Percentiles rank a stretch among this genome's conserved stretches.
Conservation (phyloP, 2,329 filamentous ascomycete genomes). For the Ceratocystis destructans region DNA sequence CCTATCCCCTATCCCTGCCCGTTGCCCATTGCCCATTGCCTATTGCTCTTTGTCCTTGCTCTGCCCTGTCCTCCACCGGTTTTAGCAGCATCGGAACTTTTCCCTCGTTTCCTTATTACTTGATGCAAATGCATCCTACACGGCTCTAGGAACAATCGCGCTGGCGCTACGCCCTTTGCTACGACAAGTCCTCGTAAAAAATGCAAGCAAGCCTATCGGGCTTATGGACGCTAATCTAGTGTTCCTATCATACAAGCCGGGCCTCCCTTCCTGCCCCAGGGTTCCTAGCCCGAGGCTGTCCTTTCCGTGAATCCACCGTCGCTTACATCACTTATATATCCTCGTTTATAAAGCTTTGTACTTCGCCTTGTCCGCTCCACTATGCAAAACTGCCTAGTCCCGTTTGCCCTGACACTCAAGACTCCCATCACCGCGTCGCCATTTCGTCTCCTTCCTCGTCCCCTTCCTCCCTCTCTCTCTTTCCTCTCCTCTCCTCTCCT, state of each 20-base stretch:
- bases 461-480: no score
- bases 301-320: neutral
- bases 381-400: neutral
- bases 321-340: neutral
- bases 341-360: neutral
- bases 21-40: no score
- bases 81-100: no score
- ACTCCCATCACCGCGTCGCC: neutral
- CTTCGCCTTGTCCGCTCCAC: neutral
- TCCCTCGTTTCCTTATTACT: neutral
- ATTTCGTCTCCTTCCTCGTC: no score
- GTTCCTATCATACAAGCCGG: no score
- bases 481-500: neutral
- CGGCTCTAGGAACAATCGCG: neutral
- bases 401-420: neutral
- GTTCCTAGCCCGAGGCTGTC: neutral
- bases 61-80: no score
- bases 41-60: no score
- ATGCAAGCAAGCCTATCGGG: neutral
- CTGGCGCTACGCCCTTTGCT: neutral
- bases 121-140: constrained; percentile 1
- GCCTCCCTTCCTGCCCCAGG: neutral
- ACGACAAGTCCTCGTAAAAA: neutral
- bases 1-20: no score
- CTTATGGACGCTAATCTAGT: no score